phyloP scores from a whole-genome alignment of 1,284 basidiomycete species.

The Cerrena zonata region DNA sequence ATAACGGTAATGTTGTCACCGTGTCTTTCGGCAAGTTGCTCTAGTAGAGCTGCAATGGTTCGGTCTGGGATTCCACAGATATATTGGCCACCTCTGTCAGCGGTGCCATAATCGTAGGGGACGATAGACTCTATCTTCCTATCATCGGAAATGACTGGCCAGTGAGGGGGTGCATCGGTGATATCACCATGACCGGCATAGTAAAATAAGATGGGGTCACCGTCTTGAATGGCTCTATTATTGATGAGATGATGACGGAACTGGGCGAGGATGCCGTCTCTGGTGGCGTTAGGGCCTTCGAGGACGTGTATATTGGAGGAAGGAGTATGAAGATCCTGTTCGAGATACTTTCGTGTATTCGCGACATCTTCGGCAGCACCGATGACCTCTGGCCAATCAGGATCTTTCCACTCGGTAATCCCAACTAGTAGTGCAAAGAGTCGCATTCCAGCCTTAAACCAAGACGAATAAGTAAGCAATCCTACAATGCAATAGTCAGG shows the following conservation, averaged over 20 bases:
- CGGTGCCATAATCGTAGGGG: constrained; percentile 9
- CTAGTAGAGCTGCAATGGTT: constrained; percentile 9
- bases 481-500: no score
- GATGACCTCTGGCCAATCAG: not conserved
- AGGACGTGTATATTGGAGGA: constrained; percentile 5
- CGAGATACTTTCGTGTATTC: not conserved
- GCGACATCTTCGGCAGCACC: not conserved
- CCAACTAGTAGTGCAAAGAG: not conserved
- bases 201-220: constrained; percentile 13
- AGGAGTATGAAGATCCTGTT: constrained; percentile 6
- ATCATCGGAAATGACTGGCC: constrained; percentile 3
- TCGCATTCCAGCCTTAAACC: not conserved
- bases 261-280: constrained; percentile 10
- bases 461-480: not conserved
- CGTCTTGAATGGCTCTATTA: constrained; percentile 11
- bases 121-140: constrained; percentile 9
- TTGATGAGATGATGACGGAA: constrained; percentile 15
- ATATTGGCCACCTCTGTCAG: not conserved
- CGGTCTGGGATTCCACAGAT: constrained; percentile 11
- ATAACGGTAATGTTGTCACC: constrained; percentile 14
- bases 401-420: not conserved
- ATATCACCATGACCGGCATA: constrained; percentile 15
- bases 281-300: constrained; percentile 5
- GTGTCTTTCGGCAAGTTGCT: constrained; percentile 3
- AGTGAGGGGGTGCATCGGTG: constrained; percentile 4